phyloP scores from a whole-genome alignment of 139 green algal genomes.

The Micractinium conductrix region DNA sequence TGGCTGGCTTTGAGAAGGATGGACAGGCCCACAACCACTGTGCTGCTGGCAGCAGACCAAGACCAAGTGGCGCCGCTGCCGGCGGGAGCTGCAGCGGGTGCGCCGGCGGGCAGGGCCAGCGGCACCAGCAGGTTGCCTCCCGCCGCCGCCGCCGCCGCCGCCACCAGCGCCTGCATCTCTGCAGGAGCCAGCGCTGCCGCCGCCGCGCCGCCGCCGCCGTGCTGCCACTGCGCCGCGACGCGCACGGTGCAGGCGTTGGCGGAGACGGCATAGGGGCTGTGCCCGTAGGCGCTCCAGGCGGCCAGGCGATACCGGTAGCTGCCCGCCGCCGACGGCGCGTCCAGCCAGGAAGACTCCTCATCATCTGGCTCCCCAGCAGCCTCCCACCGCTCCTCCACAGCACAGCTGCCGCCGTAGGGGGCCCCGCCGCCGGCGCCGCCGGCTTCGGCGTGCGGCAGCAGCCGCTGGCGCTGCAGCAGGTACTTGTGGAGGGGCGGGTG shows the following conservation, averaged over 20 bases:
- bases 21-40: background rate
- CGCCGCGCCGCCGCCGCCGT: background rate
- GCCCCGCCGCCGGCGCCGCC: background rate
- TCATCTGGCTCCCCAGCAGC: slow-evolving; percentile 5
- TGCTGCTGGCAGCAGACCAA: slow-evolving; percentile 25
- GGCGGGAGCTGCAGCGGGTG: too few relatives aligned
- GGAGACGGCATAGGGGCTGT: background rate
- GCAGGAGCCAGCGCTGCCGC: background rate
- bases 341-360: background rate
- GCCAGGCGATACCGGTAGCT: slow-evolving; percentile 22
- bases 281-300: slow-evolving; percentile 24
- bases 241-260: background rate
- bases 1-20: slow-evolving; percentile 30
- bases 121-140: background rate
- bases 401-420: background rate
- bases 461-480: slow-evolving; percentile 24
- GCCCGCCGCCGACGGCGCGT: background rate
- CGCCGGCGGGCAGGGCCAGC: background rate
- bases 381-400: slow-evolving; percentile 21
- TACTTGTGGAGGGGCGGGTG: slow-evolving; percentile 23
- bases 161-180: slow-evolving; percentile 13
- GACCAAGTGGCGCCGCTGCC: slow-evolving; percentile 11
- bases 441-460: too few relatives aligned
- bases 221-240: background rate
- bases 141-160: background rate